A percentile compares a stretch with the other conserved stretches of the same genome.
phyloP scores from a whole-genome alignment of 495 filamentous ascomycete species.

The Neurospora terricola region DNA sequence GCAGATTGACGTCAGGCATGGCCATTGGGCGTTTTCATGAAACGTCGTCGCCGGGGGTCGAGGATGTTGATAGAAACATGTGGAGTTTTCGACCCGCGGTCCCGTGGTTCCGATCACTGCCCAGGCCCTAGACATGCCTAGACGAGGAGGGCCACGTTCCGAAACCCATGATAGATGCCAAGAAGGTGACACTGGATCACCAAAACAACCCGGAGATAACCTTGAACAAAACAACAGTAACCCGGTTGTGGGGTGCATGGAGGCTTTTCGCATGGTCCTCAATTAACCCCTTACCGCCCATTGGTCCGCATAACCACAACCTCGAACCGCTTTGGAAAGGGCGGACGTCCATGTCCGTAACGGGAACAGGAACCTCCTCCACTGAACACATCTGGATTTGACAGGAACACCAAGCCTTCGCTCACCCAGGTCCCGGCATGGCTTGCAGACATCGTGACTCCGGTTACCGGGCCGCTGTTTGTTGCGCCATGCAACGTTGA shows the following conservation, averaged over 20 bases:
- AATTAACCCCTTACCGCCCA: background rate
- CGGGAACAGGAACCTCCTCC: background rate
- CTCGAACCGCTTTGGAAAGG: background rate
- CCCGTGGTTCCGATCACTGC: background rate
- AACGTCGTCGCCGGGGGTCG: background rate
- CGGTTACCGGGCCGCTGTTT: background rate
- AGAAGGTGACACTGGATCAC: background rate
- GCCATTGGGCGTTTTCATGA: background rate
- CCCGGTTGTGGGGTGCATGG: background rate
- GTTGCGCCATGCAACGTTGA: background rate
- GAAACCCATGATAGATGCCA: background rate
- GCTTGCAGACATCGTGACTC: background rate
- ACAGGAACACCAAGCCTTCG: background rate
- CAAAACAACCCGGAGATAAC: background rate
- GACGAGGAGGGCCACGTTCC: background rate
- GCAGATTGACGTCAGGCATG: background rate
- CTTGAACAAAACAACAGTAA: background rate
- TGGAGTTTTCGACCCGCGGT: background rate
- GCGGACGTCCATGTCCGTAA: background rate
- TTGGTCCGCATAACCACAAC: background rate
- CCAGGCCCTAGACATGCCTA: background rate
- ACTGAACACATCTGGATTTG: background rate
- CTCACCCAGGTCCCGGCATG: background rate
- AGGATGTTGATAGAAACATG: background rate
- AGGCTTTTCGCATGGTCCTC: background rate